Conservation (phyloP, 768 basidiomycete species). For the Boletus fagicola region DNA sequence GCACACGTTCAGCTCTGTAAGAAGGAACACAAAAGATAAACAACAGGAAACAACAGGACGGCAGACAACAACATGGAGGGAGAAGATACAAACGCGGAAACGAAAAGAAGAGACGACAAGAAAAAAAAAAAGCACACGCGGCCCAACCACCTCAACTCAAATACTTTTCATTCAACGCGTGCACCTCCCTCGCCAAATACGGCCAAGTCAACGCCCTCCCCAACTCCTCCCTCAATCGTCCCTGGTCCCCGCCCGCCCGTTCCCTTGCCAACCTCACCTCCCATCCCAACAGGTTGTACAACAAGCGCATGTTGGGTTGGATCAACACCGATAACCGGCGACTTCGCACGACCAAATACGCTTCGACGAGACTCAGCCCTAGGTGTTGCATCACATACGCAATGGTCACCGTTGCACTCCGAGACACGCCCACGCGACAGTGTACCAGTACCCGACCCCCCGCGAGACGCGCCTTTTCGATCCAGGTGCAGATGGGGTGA, state of each 20-base stretch:
- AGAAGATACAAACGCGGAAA: background rate
- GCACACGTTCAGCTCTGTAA: background rate
- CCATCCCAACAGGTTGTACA: conserved; percentile 95
- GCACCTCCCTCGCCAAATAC: conserved; percentile 81
- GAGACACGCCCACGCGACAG: conserved; percentile 97
- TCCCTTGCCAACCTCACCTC: conserved; percentile 88
- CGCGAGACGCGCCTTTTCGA: conserved; percentile 75
- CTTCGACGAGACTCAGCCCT: conserved; percentile 80
- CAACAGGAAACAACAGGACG: background rate
- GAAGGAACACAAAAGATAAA: background rate
- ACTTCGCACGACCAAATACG: conserved; percentile 90
- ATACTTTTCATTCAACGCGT: conserved; percentile 85
- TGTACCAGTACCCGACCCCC: conserved; percentile 94
- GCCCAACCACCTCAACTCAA: conserved; percentile 27
- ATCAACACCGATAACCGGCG: conserved; percentile 86
- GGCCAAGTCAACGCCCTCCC: conserved; percentile 78
- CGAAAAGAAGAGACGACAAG: background rate
- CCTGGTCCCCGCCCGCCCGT: conserved; percentile 54
- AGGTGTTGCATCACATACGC: conserved; percentile 97
- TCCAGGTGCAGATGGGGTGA: conserved; percentile 88
- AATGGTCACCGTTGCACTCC: conserved; percentile 93
- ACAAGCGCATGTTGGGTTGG: conserved; percentile 93
- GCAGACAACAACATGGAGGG: background rate
- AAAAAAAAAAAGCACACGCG: background rate
- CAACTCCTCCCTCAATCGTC: conserved; percentile 54